Base-by-base conservation (phyloP, 2,329 filamentous ascomycete species). In the Trichoderma koningiopsis region DNA sequence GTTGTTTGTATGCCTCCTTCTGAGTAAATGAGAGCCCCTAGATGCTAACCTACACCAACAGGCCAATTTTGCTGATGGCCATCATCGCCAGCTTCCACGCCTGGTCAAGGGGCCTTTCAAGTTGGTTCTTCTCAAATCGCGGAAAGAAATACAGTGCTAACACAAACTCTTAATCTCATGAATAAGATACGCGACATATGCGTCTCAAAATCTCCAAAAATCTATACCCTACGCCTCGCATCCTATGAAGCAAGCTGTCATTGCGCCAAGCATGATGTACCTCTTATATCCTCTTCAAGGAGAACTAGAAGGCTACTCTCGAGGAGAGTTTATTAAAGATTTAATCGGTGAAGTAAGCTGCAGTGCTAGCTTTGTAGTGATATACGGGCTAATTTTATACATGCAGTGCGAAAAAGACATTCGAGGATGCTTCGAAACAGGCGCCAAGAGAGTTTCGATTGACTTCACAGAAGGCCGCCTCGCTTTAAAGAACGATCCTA, bases 381-480 rank as follows among this genome's bases (percentile, higher is more conserved):
- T 14, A 4, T 11, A 29, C 19, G n/a, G n/a, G 33, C 22, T 53
- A 35, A 68, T 2, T 5, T 13, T 8, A 0, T 33, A 33, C 2
- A 5, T 24, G 22, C 19, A 68, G 67, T 71, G 70, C 49, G 69
- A 68, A 22, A 71, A 71, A 35, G 70, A 71, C 16, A 70, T 71
- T 24, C 60, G 70, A 7, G 70, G 68, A 24, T 70, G 68, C 31
- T 71, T 71, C 27, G 61, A 29, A 19, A 33, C 69, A 19, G 70
- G 70, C 33, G 70, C 70, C 10, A 60, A 60, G n/a, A 37, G 70
- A 29, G 68, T 71, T 19, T 68, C 63, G 19, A 69, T 71, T 53
- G 68, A 71, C 37, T 71, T 71, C 37, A 71, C 70, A n/a, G 70
- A 71, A 59, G 70, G 70, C 11, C 59, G 70, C 4, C 64, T 71